These are phyloP conservation scores for Oryza coarctata DNA, from an alignment of 176 grass and related monocot species.

Conservation along the genomic window DNA sequence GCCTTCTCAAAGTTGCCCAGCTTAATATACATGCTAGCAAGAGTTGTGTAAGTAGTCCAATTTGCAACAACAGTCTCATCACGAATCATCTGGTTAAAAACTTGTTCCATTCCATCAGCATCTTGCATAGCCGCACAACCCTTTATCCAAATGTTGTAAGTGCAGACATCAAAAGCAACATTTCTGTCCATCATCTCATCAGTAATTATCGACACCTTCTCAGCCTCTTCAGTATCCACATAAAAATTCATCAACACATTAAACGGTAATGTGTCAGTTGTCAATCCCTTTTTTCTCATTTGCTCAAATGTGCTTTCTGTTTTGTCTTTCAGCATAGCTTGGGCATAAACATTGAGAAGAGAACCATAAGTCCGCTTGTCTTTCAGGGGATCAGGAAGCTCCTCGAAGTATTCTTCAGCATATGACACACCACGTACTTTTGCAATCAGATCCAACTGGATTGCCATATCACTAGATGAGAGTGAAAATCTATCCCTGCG, in stretches of 20 bases:
- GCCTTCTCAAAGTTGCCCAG: conserved; percentile 66
- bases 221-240: conserved; percentile 65
- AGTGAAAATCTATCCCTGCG: conserved; percentile 59
- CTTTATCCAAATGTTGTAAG: conserved; percentile 92
- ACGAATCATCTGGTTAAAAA: conserved; percentile 62
- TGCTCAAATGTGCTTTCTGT: conserved; percentile 59
- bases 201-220: conserved; percentile 46
- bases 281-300: conserved; percentile 69
- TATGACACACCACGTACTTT: conserved; percentile 58
- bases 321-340: conserved; percentile 73
- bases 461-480: conserved; percentile 74
- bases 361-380: conserved; percentile 79
- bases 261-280: conserved; percentile 69
- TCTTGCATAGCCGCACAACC: conserved; percentile 72
- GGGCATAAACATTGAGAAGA: conserved; percentile 87
- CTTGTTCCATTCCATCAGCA: conserved; percentile 60
- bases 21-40: conserved; percentile 85
- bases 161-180: conserved; percentile 63
- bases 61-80: conserved; percentile 71
- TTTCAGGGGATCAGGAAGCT: conserved; percentile 65
- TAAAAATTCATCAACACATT: conserved; percentile 95
- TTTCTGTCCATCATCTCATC: conserved; percentile 79
- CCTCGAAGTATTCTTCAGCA: conserved; percentile 77
- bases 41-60: conserved; percentile 86
- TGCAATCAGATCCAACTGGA: conserved; percentile 81